Evolutionary conservation across 768 basidiomycete genomes (phyloP).

Genomic region (Leucosporidium creatinivorum): DNA sequence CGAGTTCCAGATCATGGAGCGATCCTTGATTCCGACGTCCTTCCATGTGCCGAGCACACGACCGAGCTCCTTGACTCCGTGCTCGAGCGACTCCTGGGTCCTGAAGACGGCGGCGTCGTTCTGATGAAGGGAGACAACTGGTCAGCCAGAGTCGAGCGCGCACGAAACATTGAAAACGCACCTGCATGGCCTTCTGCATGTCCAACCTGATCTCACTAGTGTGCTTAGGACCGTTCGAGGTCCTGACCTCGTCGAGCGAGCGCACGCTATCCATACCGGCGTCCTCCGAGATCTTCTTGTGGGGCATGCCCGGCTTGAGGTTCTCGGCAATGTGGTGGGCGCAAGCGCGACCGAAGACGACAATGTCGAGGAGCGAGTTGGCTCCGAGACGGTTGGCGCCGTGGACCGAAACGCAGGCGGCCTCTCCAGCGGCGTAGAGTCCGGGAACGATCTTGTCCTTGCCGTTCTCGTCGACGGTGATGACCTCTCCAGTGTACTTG

Average conservation of each 20-base stretch:
- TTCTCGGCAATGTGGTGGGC: conserved; percentile 95
- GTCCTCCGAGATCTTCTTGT: conserved; percentile 77
- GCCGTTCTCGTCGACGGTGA: conserved; percentile 77
- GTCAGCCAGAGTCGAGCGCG: no score
- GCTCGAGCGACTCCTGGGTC: conserved; percentile 63
- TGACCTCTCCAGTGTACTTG: conserved; percentile 91
- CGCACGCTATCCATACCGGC: conserved; percentile 77
- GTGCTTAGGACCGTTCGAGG: conserved; percentile 67
- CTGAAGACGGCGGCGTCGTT: conserved; percentile 95
- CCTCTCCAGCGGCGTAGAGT: conserved; percentile 96
- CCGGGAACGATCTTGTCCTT: conserved; percentile 93
- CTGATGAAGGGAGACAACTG: conserved; percentile 46
- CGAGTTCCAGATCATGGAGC: conserved; percentile 99
- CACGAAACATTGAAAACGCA: neutral
- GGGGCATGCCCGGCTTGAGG: conserved; percentile 78
- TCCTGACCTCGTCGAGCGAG: conserved; percentile 82
- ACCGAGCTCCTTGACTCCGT: conserved; percentile 80
- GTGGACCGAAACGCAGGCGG: conserved; percentile 96
- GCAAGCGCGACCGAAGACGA: conserved; percentile 98
- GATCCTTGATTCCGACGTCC: conserved; percentile 91
- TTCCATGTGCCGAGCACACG: conserved; percentile 81
- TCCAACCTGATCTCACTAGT: conserved; percentile 86
- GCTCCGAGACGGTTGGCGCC: conserved; percentile 99
- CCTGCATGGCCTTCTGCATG: conserved; percentile 93
- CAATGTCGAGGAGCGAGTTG: conserved; percentile 96